phyloP scores from a whole-genome alignment of 139 green algal species.

The Chlamydomonas urium region DNA sequence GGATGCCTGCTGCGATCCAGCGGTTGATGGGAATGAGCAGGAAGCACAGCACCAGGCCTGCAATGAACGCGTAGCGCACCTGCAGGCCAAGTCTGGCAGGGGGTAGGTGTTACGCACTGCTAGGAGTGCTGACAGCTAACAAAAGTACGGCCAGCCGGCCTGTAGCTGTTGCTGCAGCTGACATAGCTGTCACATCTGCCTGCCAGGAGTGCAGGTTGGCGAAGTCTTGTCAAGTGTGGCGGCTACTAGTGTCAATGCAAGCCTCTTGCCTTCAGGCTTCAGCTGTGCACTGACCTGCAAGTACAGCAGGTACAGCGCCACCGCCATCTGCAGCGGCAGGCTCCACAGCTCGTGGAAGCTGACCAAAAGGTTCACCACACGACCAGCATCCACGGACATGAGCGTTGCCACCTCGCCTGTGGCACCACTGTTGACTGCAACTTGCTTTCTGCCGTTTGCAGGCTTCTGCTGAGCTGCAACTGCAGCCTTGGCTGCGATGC shows the following conservation, averaged over 20 bases:
- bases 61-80: constrained; percentile 77
- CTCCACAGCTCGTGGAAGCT: constrained; percentile 81
- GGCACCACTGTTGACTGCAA: too few species aligned
- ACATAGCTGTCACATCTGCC: too few species aligned
- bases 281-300: constrained; percentile 69
- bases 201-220: too few species aligned
- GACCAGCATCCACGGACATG: constrained; percentile 66
- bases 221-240: too few species aligned
- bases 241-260: too few species aligned
- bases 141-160: too few species aligned
- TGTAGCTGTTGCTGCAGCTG: too few species aligned
- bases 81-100: constrained; percentile 26
- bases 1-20: constrained; percentile 63
- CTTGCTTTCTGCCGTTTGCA: too few species aligned
- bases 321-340: constrained; percentile 73
- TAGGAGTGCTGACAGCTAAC: too few species aligned
- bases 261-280: too few species aligned
- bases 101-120: too few species aligned
- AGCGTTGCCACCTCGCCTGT: constrained; percentile 38
- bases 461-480: not conserved
- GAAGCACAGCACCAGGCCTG: constrained; percentile 69
- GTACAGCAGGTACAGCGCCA: constrained; percentile 83
- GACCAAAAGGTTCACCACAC: constrained; percentile 63
- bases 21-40: constrained; percentile 81
- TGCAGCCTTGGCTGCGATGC: too few species aligned